Evolutionary conservation across 805 yeast species (phyloP), one percentile per base, ranked within the genome.

Genomic region (Zygotorulaspora chibaensis): DNA sequence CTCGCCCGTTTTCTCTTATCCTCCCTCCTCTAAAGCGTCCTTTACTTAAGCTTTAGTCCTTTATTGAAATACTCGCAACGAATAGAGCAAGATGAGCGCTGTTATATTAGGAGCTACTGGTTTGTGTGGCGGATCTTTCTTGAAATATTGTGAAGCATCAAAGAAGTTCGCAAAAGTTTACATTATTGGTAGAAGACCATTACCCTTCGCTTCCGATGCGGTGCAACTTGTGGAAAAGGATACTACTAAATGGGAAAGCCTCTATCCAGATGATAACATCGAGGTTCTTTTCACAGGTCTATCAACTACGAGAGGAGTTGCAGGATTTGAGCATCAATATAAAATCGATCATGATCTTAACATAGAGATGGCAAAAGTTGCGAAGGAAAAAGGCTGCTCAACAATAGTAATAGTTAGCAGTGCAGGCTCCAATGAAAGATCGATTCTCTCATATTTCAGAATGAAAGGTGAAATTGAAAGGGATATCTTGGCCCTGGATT

Each of bases 401-500:
- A 83, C 88, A 1, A 80, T 77, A 52, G 81, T 89, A 3, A 61
- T 89, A 11, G 75, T 89, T 4, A 80, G 89, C 3, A 69, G 89
- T 2, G 41, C 58, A 0, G 88, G 88, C n/a, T 87, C 96, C 0
- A 70, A 69, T 47, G 56, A 75, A 0, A 53, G 58, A 29, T 84
- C 95, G 0, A 55, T 54, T n/a, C 70, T 86, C 35, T 74, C 82
- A 3, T 89, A 88, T 57, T 42, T 77, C 36, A 73, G 73, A 54
- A 73, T 84, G 65, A 89, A 89, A 62, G 96, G 95, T 25, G 77
- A 81, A 42, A 70, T 85, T 40, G 96, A 89, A 61, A 75, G 80
- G 37, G 87, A 79, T 38, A 68, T 89, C 8, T 65, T 72, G 36
- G 80, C 69, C 0, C 69, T 88, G 46, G 75, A 72, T 23, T 89